These are phyloP conservation scores for Periconia digitata DNA, from an alignment of 2,329 filamentous ascomycete genomes.

Conservation along the genomic window DNA sequence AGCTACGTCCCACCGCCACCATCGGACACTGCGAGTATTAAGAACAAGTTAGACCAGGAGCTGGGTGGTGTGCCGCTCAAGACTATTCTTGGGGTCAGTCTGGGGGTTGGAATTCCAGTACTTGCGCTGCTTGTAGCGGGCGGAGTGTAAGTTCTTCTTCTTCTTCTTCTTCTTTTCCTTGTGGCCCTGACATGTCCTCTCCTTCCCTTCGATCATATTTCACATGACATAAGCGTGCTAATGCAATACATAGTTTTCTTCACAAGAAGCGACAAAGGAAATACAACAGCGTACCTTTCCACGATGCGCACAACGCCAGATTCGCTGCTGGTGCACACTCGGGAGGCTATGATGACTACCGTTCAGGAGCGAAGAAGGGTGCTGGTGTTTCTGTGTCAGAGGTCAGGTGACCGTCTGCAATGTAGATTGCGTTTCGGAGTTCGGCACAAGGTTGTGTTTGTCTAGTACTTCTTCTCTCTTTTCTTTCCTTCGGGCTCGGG, in stretches of 20 bases:
- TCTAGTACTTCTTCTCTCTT: too few species aligned
- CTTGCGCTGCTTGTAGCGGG: slow-evolving; percentile 29
- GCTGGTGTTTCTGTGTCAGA: too few species aligned
- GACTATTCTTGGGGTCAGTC: slow-evolving; percentile 52
- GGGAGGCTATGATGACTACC: too few species aligned
- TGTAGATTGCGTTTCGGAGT: too few species aligned
- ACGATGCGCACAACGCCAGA: too few species aligned
- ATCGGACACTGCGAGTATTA: background rate
- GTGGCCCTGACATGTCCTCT: too few species aligned
- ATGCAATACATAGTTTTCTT: background rate
- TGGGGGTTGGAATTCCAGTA: slow-evolving; percentile 50
- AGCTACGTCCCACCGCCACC: slow-evolving; percentile 45
- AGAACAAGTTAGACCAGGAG: slow-evolving; percentile 18
- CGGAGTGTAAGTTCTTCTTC: slow-evolving; percentile 5
- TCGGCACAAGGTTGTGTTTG: too few species aligned
- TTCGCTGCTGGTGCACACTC: too few species aligned
- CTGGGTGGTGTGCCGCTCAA: slow-evolving; percentile 46
- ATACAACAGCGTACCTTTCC: background rate
- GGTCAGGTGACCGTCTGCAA: too few species aligned
- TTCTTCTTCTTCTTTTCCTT: background rate
- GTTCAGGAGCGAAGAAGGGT: too few species aligned
- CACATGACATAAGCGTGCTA: background rate
- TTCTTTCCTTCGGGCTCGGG: too few species aligned
- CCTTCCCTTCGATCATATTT: background rate
- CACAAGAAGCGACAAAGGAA: background rate